These are phyloP conservation scores for Trypanosoma boissoni DNA, from an alignment of 208 protist species.

Conservation along the genomic window DNA sequence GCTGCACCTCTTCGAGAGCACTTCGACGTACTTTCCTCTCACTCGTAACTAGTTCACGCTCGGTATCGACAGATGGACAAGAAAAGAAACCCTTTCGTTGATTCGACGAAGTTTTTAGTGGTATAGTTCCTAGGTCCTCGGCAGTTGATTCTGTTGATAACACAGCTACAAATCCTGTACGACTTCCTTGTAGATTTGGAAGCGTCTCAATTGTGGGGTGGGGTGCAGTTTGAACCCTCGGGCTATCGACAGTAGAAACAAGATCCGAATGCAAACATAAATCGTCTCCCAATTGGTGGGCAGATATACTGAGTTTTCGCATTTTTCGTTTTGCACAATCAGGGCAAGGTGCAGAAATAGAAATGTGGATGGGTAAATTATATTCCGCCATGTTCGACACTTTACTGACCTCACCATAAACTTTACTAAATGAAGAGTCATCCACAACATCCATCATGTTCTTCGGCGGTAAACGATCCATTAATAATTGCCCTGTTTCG, in stretches of 20 bases:
- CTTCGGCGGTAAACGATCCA: constrained; percentile 33
- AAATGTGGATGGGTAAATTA: neutral
- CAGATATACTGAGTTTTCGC: neutral
- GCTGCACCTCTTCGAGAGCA: neutral
- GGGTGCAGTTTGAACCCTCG: too few species aligned
- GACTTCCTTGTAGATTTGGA: neutral
- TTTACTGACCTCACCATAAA: neutral
- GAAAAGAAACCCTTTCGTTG: too few species aligned
- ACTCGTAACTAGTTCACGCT: too few species aligned
- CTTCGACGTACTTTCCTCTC: neutral
- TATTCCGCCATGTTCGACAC: neutral
- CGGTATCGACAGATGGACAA: too few species aligned
- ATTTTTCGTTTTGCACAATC: neutral
- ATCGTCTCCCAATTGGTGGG: neutral
- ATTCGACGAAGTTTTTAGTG: too few species aligned
- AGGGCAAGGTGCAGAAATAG: neutral
- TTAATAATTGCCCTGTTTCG: constrained; percentile 36
- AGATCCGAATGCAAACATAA: neutral
- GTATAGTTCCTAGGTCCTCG: too few species aligned
- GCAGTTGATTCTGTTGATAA: too few species aligned
- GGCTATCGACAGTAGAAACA: neutral
- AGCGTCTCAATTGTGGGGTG: neutral
- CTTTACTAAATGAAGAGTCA: neutral
- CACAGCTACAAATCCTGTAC: too few species aligned
- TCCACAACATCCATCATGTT: constrained; percentile 3